These are phyloP conservation scores for Hypocrella siamensis DNA, from an alignment of 2,329 filamentous ascomycete genomes.

Conservation along the genomic window DNA sequence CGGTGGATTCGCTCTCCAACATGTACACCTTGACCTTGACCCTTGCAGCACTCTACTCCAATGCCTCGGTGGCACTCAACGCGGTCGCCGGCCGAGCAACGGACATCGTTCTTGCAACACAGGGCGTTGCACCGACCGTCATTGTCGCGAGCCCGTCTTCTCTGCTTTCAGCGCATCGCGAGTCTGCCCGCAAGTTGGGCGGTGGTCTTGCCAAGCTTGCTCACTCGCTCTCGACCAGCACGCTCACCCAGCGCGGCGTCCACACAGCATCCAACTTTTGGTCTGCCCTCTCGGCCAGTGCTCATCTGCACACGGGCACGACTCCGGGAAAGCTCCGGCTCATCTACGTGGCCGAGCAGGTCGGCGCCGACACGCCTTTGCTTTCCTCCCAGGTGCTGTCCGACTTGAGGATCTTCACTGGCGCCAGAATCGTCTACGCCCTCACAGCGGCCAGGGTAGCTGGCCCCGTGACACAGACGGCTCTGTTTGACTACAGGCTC, in stretches of 20 bases:
- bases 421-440: slow-evolving; percentile 71
- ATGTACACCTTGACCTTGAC: slow-evolving; percentile 69
- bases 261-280: slow-evolving; percentile 42
- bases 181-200: slow-evolving; percentile 41
- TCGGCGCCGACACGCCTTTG: slow-evolving; percentile 43
- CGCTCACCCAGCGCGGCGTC: slow-evolving; percentile 52
- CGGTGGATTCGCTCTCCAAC: slow-evolving; percentile 65
- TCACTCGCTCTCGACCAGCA: slow-evolving; percentile 56
- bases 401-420: slow-evolving; percentile 67
- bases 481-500: slow-evolving; percentile 72
- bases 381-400: slow-evolving; percentile 58
- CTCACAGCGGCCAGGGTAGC: slow-evolving; percentile 72
- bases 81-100: slow-evolving; percentile 64
- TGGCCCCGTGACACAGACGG: slow-evolving; percentile 75
- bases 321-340: slow-evolving; percentile 63
- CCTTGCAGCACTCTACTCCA: slow-evolving; percentile 68
- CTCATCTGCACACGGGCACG: slow-evolving; percentile 42
- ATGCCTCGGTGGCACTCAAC: slow-evolving; percentile 75
- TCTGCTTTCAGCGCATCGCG: slow-evolving; percentile 49
- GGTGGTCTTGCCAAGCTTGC: slow-evolving; percentile 50
- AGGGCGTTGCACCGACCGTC: slow-evolving; percentile 65
- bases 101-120: slow-evolving; percentile 57
- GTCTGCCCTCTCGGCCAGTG: slow-evolving; percentile 39
- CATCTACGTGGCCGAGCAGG: slow-evolving; percentile 62
- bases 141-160: slow-evolving; percentile 64